Base-by-base conservation (phyloP, 2,329 filamentous ascomycete species). In the Trichoderma sp. region DNA sequence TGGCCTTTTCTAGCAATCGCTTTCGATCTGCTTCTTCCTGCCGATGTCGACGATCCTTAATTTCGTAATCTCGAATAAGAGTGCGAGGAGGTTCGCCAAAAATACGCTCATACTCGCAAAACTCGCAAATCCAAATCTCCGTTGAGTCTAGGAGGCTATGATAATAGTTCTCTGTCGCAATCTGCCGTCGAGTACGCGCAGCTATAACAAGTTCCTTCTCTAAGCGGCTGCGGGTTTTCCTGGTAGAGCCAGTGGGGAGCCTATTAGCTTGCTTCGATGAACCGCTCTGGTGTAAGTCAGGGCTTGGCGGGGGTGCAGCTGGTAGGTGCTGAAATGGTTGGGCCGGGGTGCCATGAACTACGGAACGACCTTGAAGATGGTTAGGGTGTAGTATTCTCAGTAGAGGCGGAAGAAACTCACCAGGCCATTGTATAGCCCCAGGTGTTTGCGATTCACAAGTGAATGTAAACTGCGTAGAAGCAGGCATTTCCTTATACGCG, bases 41-140 rank as follows among this genome's bases (percentile, higher is more conserved):
- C 58, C 93, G 90, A 76, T 92, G 89, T 69, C 91, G 90, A 39
- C 93, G 89, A 76, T 97, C 95, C 78, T 97, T 97, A 76, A 94
- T 92, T 80, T 99, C 95, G 76, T 98, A 99, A 70, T 93, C 89
- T 48, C 92, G 88, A 70, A 98, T 96, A 65, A 99, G 81, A 59
- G 93, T 93, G 73, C 88, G 86, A 0, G 95, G 95, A 2, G 92
- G 92, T 63, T 86, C 86, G n/a, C 94, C 94, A 77, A 97, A 98
- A 59, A 99, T 97, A 63, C 89, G 88, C 79, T 98, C 94, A 76
- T 97, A 99, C 78, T 99, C 95, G 82, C 95, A 99, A 77, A 98
- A 98, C 75, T 97, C 92, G 80, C 95, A 99, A 56, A 98, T 93
- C 92, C 94, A 98, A 60, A 93, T 86, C 70, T 97, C 92, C 71